phyloP scores from a whole-genome alignment of 148 eudicot species.

The Arctostaphylos glauca region DNA sequence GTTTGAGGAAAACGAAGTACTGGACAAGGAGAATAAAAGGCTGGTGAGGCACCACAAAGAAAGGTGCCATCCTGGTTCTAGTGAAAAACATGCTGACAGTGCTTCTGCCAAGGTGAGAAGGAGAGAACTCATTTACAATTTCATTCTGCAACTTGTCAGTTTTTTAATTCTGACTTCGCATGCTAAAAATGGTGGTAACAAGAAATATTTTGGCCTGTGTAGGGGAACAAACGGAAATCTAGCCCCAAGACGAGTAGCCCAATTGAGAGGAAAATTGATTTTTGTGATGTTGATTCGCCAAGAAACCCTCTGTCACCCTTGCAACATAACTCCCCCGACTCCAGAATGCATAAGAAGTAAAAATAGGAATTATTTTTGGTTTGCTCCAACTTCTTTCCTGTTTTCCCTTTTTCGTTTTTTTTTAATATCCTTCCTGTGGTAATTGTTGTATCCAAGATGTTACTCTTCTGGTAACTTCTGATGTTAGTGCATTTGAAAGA shows the following conservation, averaged over 20 bases:
- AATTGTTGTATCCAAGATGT: conserved; percentile 15
- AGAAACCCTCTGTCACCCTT: conserved; percentile 71
- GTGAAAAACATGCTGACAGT: conserved; percentile 55
- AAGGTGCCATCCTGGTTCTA: conserved; percentile 50
- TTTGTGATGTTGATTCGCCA: conserved; percentile 45
- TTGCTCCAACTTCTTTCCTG: not conserved
- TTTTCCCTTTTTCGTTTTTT: not conserved
- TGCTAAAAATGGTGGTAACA: not conserved
- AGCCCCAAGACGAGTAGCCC: conserved; percentile 57
- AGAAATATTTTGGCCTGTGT: conserved; percentile 12
- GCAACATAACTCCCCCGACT: conserved; percentile 55
- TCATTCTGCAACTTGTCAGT: not conserved
- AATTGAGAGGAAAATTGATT: conserved; percentile 56
- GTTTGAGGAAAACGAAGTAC: conserved; percentile 53
- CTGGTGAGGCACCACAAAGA: conserved; percentile 53
- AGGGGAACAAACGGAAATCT: conserved; percentile 74
- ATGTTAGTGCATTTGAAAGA: not conserved
- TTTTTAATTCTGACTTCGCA: not conserved
- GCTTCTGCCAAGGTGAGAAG: conserved; percentile 53
- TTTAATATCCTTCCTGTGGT: not conserved
- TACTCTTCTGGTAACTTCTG: conserved; percentile 18
- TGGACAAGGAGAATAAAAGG: conserved; percentile 63
- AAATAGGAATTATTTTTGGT: not conserved
- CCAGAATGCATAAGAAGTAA: conserved; percentile 45
- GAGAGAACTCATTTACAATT: not conserved